Conservation (phyloP, 2,329 filamentous ascomycete genomes). For the Amauroascus verrucosus region DNA sequence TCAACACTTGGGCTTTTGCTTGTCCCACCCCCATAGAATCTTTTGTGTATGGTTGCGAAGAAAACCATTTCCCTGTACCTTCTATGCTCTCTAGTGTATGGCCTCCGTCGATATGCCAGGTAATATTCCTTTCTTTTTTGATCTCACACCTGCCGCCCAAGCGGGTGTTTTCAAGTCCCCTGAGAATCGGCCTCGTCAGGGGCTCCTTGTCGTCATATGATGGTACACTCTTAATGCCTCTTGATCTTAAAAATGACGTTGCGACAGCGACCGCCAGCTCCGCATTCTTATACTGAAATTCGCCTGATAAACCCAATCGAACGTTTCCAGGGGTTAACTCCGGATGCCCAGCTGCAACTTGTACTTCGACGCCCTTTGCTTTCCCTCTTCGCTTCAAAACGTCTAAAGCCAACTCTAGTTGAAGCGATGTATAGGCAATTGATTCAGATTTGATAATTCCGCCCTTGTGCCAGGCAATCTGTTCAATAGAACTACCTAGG, state of each 20-base stretch:
- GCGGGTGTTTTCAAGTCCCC: slow-evolving; percentile 55
- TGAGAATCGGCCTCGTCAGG: slow-evolving; percentile 52
- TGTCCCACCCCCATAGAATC: slow-evolving; percentile 17
- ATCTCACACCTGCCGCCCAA: slow-evolving; percentile 71
- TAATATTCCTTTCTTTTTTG: slow-evolving; percentile 46
- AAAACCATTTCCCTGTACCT: slow-evolving; percentile 69
- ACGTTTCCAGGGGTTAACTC: slow-evolving; percentile 37
- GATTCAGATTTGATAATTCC: slow-evolving; percentile 67
- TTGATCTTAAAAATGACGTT: slow-evolving; percentile 31
- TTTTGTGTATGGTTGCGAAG: slow-evolving; percentile 35
- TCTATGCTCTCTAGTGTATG: slow-evolving; percentile 78
- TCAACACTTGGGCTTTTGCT: slow-evolving; percentile 48
- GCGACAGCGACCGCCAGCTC: slow-evolving; percentile 47
- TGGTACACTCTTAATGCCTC: slow-evolving; percentile 29
- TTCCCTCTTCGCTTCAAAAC: slow-evolving; percentile 48
- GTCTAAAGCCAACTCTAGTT: slow-evolving; percentile 44
- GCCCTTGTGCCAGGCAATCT: slow-evolving; percentile 88
- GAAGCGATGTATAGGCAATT: slow-evolving; percentile 53
- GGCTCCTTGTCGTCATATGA: slow-evolving; percentile 30
- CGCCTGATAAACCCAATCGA: slow-evolving; percentile 49
- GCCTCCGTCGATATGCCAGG: slow-evolving; percentile 78
- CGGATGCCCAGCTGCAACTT: slow-evolving; percentile 42
- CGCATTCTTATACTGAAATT: slow-evolving; percentile 55
- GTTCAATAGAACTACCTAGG: slow-evolving; percentile 65
- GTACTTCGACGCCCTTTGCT: slow-evolving; percentile 41